Evolutionary conservation across 352 stramenopile genomes (phyloP), one percentile per base, ranked within the genome.

Genomic region (Pythium grandisporangium): DNA sequence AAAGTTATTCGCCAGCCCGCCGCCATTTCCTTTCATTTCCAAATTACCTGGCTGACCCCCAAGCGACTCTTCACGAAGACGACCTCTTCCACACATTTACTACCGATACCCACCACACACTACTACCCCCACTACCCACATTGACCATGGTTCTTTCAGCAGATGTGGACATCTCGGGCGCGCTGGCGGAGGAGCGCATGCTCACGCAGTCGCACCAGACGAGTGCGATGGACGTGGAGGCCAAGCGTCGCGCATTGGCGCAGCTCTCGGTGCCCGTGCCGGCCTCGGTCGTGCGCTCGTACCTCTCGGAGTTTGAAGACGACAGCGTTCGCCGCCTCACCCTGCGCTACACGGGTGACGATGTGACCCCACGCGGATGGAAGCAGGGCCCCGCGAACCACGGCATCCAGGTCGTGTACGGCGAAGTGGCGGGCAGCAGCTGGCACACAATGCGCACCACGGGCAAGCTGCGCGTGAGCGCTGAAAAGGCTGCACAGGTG

Each of bases 361-460:
- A 87, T 30, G 71, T 91, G 22, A 41, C 81, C 8, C 70, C 70
- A 5, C 66, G 62, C 39, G 73, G 72, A 4, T 91, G 78, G 78
- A 65, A 63, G 33, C 50, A 80, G 3, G 78, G 78, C 16, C 78
- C 78, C 0, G 53, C 58, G 30, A 85, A 51, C 40, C 71, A 88
- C 37, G 74, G 72, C 43, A 82, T 85, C 48, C 64, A 86, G 44
- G 78, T 91, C 23, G 58, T 79, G 27, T 83, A 82, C 53, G 75
- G 72, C 24, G 66, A 81, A 14, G 58, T 86, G 4, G 33, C 56
- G 17, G 70, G 67, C 46, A 81, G 53, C 54, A 56, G 72, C 22
- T 90, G 77, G 77, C 73, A 74, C 51, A 77, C 73, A 0, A 87
- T 91, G 70, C 69, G 70, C 51, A 85, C 74, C 2, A 77, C 64